phyloP scores from a whole-genome alignment of 2,329 filamentous ascomycete species.

The Alternaria arborescens region DNA sequence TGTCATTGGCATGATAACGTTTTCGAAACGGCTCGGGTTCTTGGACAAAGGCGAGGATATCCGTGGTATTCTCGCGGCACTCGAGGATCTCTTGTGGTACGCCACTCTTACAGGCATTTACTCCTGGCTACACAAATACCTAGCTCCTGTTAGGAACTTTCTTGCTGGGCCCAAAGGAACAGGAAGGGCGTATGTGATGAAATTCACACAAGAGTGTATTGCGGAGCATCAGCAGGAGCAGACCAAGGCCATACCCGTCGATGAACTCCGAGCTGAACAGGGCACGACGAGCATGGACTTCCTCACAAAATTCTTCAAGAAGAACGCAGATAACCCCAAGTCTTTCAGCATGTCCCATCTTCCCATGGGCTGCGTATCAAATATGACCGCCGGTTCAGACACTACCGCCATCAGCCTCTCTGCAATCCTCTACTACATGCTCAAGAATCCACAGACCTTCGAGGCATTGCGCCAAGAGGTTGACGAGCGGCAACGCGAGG shows the following conservation, averaged over 20 bases:
- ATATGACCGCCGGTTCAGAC: constrained; percentile 55
- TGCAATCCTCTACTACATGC: constrained; percentile 33
- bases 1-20: constrained; percentile 45
- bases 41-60: constrained; percentile 26
- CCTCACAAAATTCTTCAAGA: constrained; percentile 24
- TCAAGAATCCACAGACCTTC: constrained; percentile 22
- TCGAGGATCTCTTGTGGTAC: constrained; percentile 18
- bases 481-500: constrained; percentile 8
- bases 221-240: constrained; percentile 22
- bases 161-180: constrained; percentile 40
- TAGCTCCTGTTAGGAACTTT: constrained; percentile 48
- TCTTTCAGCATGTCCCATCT: constrained; percentile 50
- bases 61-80: constrained; percentile 8
- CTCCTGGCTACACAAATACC: constrained; percentile 44
- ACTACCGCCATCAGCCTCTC: constrained; percentile 54
- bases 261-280: constrained; percentile 6
- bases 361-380: constrained; percentile 47
- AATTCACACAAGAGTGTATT: constrained; percentile 27
- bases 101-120: constrained; percentile 12
- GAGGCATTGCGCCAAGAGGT: constrained; percentile 26
- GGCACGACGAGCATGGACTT: constrained; percentile 19
- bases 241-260: constrained; percentile 15
- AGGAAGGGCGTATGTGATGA: constrained; percentile 44
- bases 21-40: constrained; percentile 29
- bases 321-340: constrained; percentile 31